Evolutionary conservation across 108 stramenopile genomes (phyloP), one percentile per base, ranked within the genome.

Genomic region (Aurantiochytrium sp.): DNA sequence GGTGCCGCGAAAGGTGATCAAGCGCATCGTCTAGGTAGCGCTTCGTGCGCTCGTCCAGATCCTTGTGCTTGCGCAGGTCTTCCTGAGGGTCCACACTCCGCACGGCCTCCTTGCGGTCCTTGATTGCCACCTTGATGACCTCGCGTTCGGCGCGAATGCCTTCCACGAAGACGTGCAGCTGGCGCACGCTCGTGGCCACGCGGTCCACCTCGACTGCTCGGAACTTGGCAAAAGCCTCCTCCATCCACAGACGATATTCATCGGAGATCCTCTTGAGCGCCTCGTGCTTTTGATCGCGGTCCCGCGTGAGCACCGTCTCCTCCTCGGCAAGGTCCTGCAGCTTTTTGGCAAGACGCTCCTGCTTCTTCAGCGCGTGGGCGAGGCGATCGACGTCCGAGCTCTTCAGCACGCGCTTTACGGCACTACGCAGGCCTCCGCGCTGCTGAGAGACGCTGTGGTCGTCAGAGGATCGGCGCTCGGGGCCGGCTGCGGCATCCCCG

Each of bases 281-380:
- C 27, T 41, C 17, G 73, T 42, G 45, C 39, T 41, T 48, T 27
- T 12, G 12, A 24, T 81, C 45, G 6, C 45, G 39, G 27, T 41
- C 73, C 12, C n/a, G 12, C 3, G 39, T 12, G 10, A 81, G 73
- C 0, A 2, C 1, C 19, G 42, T 81, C 45, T 81, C 42, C 12
- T 81, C 73, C 39, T 41, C 45, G 2, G 73, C 73, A 24, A 39
- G 19, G 12, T 81, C 42, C 12, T 41, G 42, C n/a, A 81, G 42
- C 45, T 81, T 81, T 12, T 48, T 81, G 27, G 73, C 73, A 12
- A 81, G 24, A 81, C 73, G 73, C 73, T 81, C 73, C 30, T 81
- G 73, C 30, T 48, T 81, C 45, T 81, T 81, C 6, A 22, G 73
- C 12, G 73, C 73, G 32, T 48, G 73, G 1, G 45, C 42, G 27